Conservation (phyloP, 2,329 filamentous ascomycete species). For the Cadophora sp. region DNA sequence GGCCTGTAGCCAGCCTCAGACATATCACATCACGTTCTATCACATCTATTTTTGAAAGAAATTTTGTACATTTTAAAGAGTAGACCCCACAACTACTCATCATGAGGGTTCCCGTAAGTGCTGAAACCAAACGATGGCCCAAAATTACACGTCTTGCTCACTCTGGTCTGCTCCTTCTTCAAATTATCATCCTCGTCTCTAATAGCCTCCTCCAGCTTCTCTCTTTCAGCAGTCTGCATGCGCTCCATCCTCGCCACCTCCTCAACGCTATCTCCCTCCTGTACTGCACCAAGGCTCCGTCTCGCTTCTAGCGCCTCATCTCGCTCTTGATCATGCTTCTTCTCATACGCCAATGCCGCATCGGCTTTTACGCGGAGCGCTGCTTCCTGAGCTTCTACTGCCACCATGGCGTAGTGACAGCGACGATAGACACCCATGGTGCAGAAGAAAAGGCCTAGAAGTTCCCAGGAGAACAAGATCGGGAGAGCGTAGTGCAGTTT, state of each 20-base stretch:
- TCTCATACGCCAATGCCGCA: constrained; percentile 40
- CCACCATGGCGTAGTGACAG: constrained; percentile 43
- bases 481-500: constrained; percentile 49
- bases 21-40: no score
- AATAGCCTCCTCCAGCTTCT: constrained; percentile 35
- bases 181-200: constrained; percentile 23
- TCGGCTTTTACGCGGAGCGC: constrained; percentile 41
- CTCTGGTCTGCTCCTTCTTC: constrained; percentile 23
- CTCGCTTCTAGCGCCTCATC: constrained; percentile 14
- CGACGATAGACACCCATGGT: constrained; percentile 42
- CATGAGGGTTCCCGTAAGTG: neutral
- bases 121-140: constrained; percentile 34
- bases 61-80: neutral
- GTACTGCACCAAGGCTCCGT: neutral
- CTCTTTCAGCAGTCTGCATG: constrained; percentile 21
- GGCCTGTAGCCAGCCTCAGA: no score
- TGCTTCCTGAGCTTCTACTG: constrained; percentile 37
- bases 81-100: neutral
- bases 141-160: constrained; percentile 27
- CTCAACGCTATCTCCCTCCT: constrained; percentile 17
- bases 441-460: constrained; percentile 35
- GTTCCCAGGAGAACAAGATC: constrained; percentile 50
- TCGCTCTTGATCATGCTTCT: constrained; percentile 27
- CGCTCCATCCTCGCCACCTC: constrained; percentile 15
- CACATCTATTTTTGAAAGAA: neutral